Evolutionary conservation across 2,329 filamentous ascomycete genomes (phyloP), one percentile per base, ranked within the genome.

Genomic region (Alternaria longipes): DNA sequence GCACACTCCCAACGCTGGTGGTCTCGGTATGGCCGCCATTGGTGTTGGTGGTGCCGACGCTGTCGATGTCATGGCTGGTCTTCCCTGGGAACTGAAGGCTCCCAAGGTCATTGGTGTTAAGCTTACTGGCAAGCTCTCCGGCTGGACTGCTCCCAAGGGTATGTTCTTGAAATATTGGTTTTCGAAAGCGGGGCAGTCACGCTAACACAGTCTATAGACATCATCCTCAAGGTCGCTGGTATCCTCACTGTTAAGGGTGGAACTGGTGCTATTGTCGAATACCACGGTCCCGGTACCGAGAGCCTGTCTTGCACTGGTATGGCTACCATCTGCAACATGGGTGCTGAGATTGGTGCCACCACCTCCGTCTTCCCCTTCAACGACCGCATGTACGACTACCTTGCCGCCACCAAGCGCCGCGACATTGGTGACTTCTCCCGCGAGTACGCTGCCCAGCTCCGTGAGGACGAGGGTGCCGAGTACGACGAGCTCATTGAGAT

Each of bases 11-110:
- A 99, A 99, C 80, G 94, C 89, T 77, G 94, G 94, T 86, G 94
- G 94, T 88, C 90, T 98, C 60, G 94, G 93, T 80, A 97, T 96
- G 90, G 89, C 87, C 75, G 92, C 93, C 62, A 97, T 98, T 78
- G 94, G 94, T 89, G 94, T 97, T 67, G 94, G 95, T 84, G 94
- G 95, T 87, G 95, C 94, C 78, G 95, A 98, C 84, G 95, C 95
- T 61, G 95, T 98, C 75, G 95, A 99, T 83, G 95, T 97, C 74
- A 97, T 99, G 93, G 93, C 94, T 76, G 91, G 93, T 82, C 89
- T 97, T 70, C 94, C 94, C 63, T 98, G 95, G 95, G 95, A 99
- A 82, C 84, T 99, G 75, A 98, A 98, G 88, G 94, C 95, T 63
- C 95, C 95, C 66, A 97, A 97, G 84, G 85, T 97, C 65, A 97